Percentiles rank a stretch among this genome's conserved stretches.
These are phyloP conservation scores for Amanita fuliginea DNA, from an alignment of 768 basidiomycete genomes.

Conservation along the genomic window DNA sequence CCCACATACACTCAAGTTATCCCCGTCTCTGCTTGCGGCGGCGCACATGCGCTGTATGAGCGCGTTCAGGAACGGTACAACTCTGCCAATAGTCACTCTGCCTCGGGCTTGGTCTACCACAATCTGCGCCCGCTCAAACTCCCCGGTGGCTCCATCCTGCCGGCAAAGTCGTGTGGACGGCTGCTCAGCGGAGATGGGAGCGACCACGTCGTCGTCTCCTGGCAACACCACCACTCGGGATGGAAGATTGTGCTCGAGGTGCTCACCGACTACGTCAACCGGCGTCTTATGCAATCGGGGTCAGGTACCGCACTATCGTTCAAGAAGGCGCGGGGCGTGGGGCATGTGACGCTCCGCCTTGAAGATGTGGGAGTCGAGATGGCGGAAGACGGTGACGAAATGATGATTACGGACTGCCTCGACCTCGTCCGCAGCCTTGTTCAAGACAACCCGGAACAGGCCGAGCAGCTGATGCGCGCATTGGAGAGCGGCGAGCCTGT, in stretches of 20 bases:
- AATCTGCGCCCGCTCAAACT: constrained; percentile 60
- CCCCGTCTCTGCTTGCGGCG: constrained; percentile 47
- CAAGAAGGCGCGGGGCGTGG: constrained; percentile 28
- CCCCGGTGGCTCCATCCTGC: constrained; percentile 67
- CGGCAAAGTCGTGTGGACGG: constrained; percentile 53
- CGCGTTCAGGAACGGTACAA: constrained; percentile 51
- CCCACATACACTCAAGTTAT: constrained; percentile 69
- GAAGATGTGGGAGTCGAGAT: constrained; percentile 69
- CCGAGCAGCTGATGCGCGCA: constrained; percentile 53
- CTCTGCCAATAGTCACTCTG: constrained; percentile 26
- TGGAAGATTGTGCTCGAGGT: constrained; percentile 84
- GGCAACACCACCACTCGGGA: constrained; percentile 76
- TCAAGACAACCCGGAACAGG: constrained; percentile 54
- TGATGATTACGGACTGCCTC: constrained; percentile 58
- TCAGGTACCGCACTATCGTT: constrained; percentile 40
- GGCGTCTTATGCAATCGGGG: constrained; percentile 33
- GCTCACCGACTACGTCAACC: constrained; percentile 63
- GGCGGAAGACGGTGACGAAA: constrained; percentile 48
- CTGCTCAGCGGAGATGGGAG: constrained; percentile 64
- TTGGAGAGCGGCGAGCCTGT: constrained; percentile 49
- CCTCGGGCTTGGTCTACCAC: constrained; percentile 42
- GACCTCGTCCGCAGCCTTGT: constrained; percentile 75
- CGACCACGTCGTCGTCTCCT: constrained; percentile 61
- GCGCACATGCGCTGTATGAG: constrained; percentile 65
- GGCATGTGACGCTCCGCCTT: constrained; percentile 35